Evolutionary conservation across 805 yeast species (phyloP).

Genomic region (Grigorovia transvaalensis): DNA sequence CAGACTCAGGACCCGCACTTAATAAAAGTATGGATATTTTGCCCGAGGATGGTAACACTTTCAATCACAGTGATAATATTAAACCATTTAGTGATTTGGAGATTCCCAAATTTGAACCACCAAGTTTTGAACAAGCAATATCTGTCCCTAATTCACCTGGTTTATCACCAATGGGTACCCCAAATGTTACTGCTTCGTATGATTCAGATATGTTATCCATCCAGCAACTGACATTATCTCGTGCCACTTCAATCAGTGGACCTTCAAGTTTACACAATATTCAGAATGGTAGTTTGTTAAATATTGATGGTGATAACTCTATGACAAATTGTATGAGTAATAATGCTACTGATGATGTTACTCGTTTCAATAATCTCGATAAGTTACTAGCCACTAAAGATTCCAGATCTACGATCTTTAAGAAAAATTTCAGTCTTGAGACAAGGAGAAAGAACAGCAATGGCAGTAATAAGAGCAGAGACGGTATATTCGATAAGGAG

Average conservation of each 20-base stretch:
- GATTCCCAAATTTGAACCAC: constrained; percentile 30
- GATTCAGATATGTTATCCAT: constrained; percentile 14
- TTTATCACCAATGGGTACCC: constrained; percentile 19
- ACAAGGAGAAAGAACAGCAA: background rate
- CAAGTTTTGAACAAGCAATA: constrained; percentile 56
- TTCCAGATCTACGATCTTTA: constrained; percentile 1
- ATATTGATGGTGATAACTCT: background rate
- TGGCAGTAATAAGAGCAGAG: background rate
- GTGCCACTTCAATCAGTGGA: constrained; percentile 17
- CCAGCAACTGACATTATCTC: constrained; percentile 16
- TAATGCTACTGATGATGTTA: constrained; percentile 3
- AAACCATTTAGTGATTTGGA: background rate
- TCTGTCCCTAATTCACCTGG: constrained; percentile 37
- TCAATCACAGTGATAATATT: constrained; percentile 3
- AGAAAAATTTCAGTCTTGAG: constrained; percentile 2
- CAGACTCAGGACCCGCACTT: constrained; percentile 3
- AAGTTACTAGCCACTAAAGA: constrained; percentile 7
- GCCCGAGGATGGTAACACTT: constrained; percentile 3
- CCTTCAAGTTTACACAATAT: constrained; percentile 4
- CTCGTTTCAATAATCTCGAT: constrained; percentile 15
- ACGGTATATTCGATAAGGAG: background rate
- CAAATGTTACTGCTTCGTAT: constrained; percentile 7
- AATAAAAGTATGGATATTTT: constrained; percentile 9
- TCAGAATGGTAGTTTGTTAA: constrained; percentile 1
- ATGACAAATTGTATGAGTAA: constrained; percentile 1